phyloP scores from a whole-genome alignment of 2,329 filamentous ascomycete species.

The Trichoderma koningiopsis region DNA sequence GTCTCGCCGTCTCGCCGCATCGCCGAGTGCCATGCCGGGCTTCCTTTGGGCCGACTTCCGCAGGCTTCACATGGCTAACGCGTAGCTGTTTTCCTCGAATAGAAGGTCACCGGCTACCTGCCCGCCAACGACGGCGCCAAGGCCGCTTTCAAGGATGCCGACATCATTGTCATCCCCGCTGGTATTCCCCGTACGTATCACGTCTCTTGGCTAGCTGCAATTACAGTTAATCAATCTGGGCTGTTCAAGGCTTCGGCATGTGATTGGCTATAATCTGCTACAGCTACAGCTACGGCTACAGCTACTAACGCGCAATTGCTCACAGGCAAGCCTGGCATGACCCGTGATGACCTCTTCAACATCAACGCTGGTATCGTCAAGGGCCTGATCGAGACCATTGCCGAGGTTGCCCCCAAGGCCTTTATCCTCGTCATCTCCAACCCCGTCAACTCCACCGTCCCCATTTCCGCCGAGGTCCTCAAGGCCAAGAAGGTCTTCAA shows the following conservation, averaged over 20 bases:
- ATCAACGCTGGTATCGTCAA: slow-evolving; percentile 99
- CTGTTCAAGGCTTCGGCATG: not conserved
- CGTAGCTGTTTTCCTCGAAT: slow-evolving; percentile 21
- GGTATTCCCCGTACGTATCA: slow-evolving; percentile 83
- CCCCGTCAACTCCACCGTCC: slow-evolving; percentile 98
- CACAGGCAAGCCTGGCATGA: slow-evolving; percentile 97
- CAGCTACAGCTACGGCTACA: not conserved
- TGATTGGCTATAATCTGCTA: slow-evolving; percentile 2
- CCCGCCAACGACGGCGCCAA: slow-evolving; percentile 85
- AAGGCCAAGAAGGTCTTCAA: slow-evolving; percentile 93
- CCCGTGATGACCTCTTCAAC: slow-evolving; percentile 98
- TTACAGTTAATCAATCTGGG: not conserved
- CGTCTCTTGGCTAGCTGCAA: not conserved
- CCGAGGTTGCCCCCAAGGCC: slow-evolving; percentile 87
- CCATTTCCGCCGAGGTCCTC: slow-evolving; percentile 94
- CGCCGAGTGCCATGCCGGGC: slow-evolving; percentile 13
- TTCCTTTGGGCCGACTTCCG: slow-evolving; percentile 17
- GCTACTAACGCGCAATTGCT: slow-evolving; percentile 30
- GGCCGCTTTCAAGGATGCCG: slow-evolving; percentile 85
- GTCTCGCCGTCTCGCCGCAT: slow-evolving; percentile 20
- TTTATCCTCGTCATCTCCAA: slow-evolving; percentile 98
- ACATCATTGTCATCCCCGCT: slow-evolving; percentile 96
- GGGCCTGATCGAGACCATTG: slow-evolving; percentile 84
- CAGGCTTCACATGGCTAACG: slow-evolving; percentile 8
- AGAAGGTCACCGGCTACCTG: slow-evolving; percentile 88